These are phyloP conservation scores for Termitomyces titanicus DNA, from an alignment of 768 basidiomycete species.

Conservation along the genomic window DNA sequence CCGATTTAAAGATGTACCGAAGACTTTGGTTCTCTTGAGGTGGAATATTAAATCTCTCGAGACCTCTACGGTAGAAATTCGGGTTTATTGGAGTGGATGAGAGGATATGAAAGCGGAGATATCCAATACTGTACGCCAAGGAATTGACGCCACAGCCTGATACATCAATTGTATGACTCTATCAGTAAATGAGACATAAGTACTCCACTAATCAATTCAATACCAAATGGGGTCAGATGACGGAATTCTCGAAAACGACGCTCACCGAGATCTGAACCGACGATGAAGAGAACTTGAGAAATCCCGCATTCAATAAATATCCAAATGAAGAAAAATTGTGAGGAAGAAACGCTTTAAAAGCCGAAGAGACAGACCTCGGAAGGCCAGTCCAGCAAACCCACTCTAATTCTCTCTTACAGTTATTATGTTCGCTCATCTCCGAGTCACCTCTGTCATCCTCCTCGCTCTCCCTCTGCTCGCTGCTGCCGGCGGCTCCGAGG, in stretches of 20 bases:
- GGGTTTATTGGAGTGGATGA: neutral
- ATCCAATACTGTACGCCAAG: neutral
- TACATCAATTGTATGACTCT: too few relatives aligned
- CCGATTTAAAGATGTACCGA: too few relatives aligned
- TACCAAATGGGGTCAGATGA: neutral
- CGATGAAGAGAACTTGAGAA: neutral
- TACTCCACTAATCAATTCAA: neutral
- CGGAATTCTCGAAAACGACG: neutral
- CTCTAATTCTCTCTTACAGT: neutral
- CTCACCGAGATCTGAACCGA: neutral
- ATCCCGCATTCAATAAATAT: neutral
- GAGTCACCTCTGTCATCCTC: neutral
- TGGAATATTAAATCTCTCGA: neutral
- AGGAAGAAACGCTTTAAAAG: neutral
- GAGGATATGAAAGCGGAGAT: too few relatives aligned
- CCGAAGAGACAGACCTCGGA: neutral
- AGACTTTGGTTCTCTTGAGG: too few relatives aligned
- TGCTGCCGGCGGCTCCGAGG: too few relatives aligned
- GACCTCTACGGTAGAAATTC: neutral
- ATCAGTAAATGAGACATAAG: neutral
- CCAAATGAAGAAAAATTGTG: neutral
- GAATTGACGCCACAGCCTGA: neutral
- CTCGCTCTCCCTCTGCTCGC: slow-evolving; percentile 1
- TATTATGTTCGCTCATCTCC: slow-evolving; percentile 5
- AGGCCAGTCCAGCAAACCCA: neutral